Conservation (phyloP, 2,329 filamentous ascomycete genomes). For the Lithohypha guttulata region DNA sequence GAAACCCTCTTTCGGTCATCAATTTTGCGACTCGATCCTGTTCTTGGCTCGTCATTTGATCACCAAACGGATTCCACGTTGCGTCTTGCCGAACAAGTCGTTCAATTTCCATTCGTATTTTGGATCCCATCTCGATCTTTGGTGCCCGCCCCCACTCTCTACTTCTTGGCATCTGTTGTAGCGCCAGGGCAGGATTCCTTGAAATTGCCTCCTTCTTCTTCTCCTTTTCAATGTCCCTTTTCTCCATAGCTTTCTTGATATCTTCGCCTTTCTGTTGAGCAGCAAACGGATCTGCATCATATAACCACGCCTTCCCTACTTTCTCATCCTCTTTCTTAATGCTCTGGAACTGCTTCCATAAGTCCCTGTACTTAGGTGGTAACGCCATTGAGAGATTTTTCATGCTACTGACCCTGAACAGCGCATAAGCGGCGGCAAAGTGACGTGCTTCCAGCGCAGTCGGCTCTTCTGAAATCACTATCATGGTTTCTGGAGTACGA, state of each 20-base stretch:
- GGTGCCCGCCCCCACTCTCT: slow-evolving; percentile 73
- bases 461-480: slow-evolving; percentile 62
- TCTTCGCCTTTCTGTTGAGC: slow-evolving; percentile 63
- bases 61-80: slow-evolving; percentile 74
- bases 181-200: slow-evolving; percentile 21
- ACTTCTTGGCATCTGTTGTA: slow-evolving; percentile 35
- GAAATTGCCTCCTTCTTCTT: slow-evolving; percentile 30
- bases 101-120: slow-evolving; percentile 69
- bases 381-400: slow-evolving; percentile 92
- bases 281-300: slow-evolving; percentile 88
- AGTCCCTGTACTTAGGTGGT: slow-evolving; percentile 74
- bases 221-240: slow-evolving; percentile 63
- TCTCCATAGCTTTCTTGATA: slow-evolving; percentile 66
- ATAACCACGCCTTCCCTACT: slow-evolving; percentile 74
- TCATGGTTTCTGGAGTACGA: slow-evolving; percentile 65
- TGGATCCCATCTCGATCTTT: slow-evolving; percentile 85
- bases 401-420: slow-evolving; percentile 89
- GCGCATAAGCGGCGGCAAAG: slow-evolving; percentile 80
- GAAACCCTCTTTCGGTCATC: slow-evolving; percentile 69
- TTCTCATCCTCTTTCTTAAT: slow-evolving; percentile 73
- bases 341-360: slow-evolving; percentile 85
- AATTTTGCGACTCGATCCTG: slow-evolving; percentile 58
- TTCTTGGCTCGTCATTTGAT: slow-evolving; percentile 51
- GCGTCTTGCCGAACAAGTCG: slow-evolving; percentile 64
- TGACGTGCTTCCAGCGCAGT: slow-evolving; percentile 85